Evolutionary conservation across 768 basidiomycete genomes (phyloP), one percentile per base, ranked within the genome.

Genomic region (Suillus cothurnatus): DNA sequence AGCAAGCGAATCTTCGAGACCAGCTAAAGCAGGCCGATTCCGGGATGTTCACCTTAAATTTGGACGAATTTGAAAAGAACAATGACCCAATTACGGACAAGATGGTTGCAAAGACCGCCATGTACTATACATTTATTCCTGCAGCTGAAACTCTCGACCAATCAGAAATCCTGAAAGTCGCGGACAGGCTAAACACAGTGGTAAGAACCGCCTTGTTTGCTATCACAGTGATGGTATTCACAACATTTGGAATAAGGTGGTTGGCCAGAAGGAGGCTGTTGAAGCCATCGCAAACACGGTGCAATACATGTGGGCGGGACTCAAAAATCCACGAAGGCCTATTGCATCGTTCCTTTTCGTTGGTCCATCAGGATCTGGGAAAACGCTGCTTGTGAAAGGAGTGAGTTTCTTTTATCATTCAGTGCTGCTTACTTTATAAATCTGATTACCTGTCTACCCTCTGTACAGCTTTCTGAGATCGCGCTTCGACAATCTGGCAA

Each of bases 321-420:
- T 85, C 15, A 73, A 79, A 61, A 81, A 82, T 66, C 77, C 80
- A 38, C 71, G 77, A 52, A 70, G 81, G 49, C 84, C 84, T 1
- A 75, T 84, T 52, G 82, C 84, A 1, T 78, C 76, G 19, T 84
- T 84, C 77, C 71, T 84, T 34, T 81, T 84, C 69, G 72, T 70
- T 60, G 79, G 78, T 7, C 78, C 79, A 5, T 74, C 73, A 17
- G 80, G 80, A 31, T 78, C 74, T 0, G 74, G 74, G 39, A 76
- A 84, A 75, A 81, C 81, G 36, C 75, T 79, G 61, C 73, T 84
- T 21, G 73, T 77, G 31, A 84, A 84, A 68, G 75, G 81, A 6
- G 65, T 66, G 60, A 53, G 64, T 23, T 21, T n/a, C 11, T 21
- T 17, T 39, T n/a, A n/a, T 43, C 3, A 31, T 53, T 34, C 32